Evolutionary conservation across 805 yeast genomes (phyloP).

Genomic region (Ogataea degrootiae): DNA sequence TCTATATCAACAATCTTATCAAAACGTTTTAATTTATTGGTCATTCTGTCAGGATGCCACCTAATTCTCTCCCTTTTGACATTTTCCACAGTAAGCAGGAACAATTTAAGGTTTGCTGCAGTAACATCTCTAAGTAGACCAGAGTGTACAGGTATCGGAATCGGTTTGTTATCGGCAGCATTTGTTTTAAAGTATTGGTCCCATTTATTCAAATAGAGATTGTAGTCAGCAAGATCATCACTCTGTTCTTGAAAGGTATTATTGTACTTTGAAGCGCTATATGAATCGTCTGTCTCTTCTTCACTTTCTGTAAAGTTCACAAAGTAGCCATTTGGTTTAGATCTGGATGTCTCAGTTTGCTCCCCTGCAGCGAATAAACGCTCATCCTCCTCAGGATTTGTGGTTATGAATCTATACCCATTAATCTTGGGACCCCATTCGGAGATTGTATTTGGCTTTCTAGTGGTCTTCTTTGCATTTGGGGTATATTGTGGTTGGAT

Average conservation of each 20-base stretch:
- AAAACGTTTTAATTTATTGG: conserved; percentile 10
- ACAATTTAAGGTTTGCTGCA: conserved; percentile 7
- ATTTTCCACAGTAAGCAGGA: conserved; percentile 15
- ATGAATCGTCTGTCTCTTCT: background rate
- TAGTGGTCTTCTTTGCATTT: background rate
- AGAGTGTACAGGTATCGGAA: conserved; percentile 20
- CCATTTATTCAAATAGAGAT: no score
- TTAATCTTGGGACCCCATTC: conserved; percentile 36
- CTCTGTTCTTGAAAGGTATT: background rate
- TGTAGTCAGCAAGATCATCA: no score
- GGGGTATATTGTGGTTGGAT: background rate
- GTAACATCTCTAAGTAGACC: conserved; percentile 11
- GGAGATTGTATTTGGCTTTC: background rate
- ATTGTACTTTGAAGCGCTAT: background rate
- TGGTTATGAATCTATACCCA: conserved; percentile 41
- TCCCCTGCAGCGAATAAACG: conserved; percentile 3
- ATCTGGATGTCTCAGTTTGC: conserved; percentile 7
- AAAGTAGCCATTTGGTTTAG: conserved; percentile 8
- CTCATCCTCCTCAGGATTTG: conserved; percentile 14
- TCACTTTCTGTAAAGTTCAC: conserved; percentile 2
- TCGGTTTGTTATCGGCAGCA: background rate
- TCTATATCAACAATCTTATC: background rate
- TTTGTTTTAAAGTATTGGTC: conserved; percentile 11
- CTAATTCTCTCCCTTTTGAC: conserved; percentile 48
- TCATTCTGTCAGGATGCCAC: conserved; percentile 74